phyloP scores from a whole-genome alignment of 2,329 filamentous ascomycete genomes.

The Penicillium nordicum region DNA sequence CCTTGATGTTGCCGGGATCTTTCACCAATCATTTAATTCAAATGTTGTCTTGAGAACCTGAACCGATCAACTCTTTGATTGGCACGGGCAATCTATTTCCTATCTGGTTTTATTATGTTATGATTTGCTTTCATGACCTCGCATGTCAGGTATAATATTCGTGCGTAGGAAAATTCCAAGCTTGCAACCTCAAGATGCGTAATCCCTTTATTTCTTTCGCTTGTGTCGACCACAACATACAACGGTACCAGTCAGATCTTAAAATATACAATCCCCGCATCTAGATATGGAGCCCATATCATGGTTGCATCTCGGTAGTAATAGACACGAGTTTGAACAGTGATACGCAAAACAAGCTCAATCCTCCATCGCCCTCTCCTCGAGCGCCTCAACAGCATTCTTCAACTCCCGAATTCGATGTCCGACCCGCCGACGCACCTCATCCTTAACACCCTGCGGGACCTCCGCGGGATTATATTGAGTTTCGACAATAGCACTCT shows the following conservation, averaged over 20 bases:
- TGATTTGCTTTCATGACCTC: background rate
- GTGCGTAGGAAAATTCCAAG: background rate
- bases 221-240: background rate
- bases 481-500: constrained; percentile 28
- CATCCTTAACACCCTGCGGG: constrained; percentile 33
- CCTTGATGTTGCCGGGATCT: background rate
- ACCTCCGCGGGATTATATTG: constrained; percentile 33
- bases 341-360: constrained; percentile 9
- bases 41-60: background rate
- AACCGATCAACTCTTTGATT: background rate
- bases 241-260: background rate
- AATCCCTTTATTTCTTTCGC: background rate
- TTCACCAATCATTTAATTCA: background rate
- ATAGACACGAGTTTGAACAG: background rate
- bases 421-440: constrained; percentile 45
- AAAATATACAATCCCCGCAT: background rate
- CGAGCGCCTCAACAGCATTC: constrained; percentile 43
- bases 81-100: background rate
- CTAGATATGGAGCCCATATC: background rate
- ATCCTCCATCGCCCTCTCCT: constrained; percentile 40
- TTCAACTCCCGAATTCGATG: constrained; percentile 47
- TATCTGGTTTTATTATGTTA: background rate
- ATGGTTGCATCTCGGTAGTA: background rate
- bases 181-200: background rate
- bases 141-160: background rate